Evolutionary conservation across 208 protist genomes (phyloP), one percentile per base, ranked within the genome.

Genomic region (Acanthamoeba rhysodes): DNA sequence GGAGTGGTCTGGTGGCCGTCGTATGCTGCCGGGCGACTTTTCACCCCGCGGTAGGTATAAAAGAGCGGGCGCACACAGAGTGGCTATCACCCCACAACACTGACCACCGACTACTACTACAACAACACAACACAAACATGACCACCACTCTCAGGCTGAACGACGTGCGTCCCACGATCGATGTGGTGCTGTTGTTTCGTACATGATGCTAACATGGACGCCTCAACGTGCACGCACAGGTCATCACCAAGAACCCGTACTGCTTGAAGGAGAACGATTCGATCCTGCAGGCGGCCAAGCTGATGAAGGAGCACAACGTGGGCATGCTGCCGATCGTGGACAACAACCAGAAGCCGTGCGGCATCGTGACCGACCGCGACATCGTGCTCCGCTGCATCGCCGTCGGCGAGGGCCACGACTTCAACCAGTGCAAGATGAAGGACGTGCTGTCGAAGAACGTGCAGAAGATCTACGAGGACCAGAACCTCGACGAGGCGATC

Each of bases 391-490:
- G 72, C 72, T 80, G 72, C 72, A 80, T n/a, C n/a, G n/a, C n/a
- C n/a, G n/a, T 80, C 32, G 34, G 34, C 22, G 72, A 80, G 72
- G 37, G 37, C 72, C 72, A 80, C 72, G 72, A 80, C 72, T 80
- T 22, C 72, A 80, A 80, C n/a, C 72, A 80, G 72, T 80, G 72
- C 72, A 80, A 80, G 72, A 10, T 80, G 10, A 48, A 7, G 4
- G 12, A 12, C 24, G 72, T 80, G 20, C 22, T 14, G n/a, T 80
- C 72, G 9, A 12, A 48, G 16, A 37, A 45, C 6, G 72, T 80
- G 10, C 6, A 80, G 72, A 80, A 37, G 32, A 7, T 80, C 27
- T 80, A 48, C 32, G 72, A 80, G 72, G 72, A 80, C n/a, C 72
- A 80, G 37, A 80, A 0, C 37, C 0, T 80, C 18, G 72, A 80